Base-by-base conservation (phyloP, 495 filamentous ascomycete species). In the Neurospora pannonica region DNA sequence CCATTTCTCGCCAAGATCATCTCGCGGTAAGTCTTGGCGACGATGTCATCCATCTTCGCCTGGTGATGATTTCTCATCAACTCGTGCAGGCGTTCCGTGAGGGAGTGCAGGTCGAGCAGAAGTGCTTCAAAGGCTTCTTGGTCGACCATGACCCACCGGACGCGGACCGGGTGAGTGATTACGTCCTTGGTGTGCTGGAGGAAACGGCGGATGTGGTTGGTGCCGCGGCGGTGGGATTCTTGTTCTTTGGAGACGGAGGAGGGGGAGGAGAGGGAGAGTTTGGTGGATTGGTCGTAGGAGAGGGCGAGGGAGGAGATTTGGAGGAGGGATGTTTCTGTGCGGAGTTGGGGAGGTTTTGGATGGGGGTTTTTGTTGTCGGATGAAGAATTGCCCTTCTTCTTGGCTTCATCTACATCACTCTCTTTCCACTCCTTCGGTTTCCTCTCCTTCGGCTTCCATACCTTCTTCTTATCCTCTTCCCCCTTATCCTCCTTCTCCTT, bases 61-160 rank as follows among this genome's bases (percentile, higher is more conserved):
- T 78, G 75, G 2, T 76, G 79, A 38, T 79, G 70, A 28, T 71
- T 72, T 1, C 78, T 46, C 77, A 81, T 81, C 37, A 82, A 74
- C 76, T 81, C 79, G 38, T 82, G 78, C 3, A 82, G 78, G 0
- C 80, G 76, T 37, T 82, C 80, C 0, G 80, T 82, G 15, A 82
- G 43, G n/a, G 74, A 70, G 43, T 82, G 80, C 7, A 82, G 71
- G 31, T 82, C 79, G n/a, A n/a, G n/a, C 11, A 73, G 46, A 28
- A 82, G 38, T 5, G 73, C 77, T 19, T 77, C 71, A 46, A 82
- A 82, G 15, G 76, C 76, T 4, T 81, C 80, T 36, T 80, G 69
- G 72, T 82, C 80, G 7, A 81, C 70, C 4, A 71, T 72, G 1
- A 82, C 71, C 80, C 80, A 82, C 0, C 80, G 76, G 0, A 82